Conservation (phyloP, 768 basidiomycete species). For the Auricularia heimuer region DNA sequence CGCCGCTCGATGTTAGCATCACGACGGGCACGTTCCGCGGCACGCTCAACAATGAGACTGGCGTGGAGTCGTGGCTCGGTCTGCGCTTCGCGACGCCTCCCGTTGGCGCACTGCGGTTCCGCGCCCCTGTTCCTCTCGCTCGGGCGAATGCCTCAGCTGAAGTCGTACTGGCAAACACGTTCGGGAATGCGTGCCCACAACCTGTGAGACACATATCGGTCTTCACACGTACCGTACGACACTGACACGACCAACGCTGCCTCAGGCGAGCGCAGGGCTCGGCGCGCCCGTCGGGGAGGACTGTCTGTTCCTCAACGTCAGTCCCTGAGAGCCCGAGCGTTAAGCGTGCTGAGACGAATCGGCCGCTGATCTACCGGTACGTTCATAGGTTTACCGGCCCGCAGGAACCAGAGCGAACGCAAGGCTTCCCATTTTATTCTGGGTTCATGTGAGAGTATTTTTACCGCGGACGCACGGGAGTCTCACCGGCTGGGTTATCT, state of each 20-base stretch:
- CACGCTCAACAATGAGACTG: conserved; percentile 23
- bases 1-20: conserved; percentile 29
- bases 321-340: conserved; percentile 6
- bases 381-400: conserved; percentile 22
- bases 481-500: not conserved
- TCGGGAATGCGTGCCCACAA: conserved; percentile 50
- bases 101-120: conserved; percentile 45
- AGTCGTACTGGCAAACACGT: conserved; percentile 34
- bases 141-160: conserved; percentile 13
- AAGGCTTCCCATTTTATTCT: conserved; percentile 24
- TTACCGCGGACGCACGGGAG: not conserved
- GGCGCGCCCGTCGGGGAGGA: conserved; percentile 42
- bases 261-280: conserved; percentile 13
- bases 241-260: too few species aligned
- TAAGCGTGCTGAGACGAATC: not conserved
- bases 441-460: conserved; percentile 23
- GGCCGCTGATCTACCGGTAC: not conserved
- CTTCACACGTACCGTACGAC: not conserved
- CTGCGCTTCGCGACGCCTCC: conserved; percentile 53
- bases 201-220: conserved; percentile 17
- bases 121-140: conserved; percentile 37
- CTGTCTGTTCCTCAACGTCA: conserved; percentile 46
- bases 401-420: conserved; percentile 13
- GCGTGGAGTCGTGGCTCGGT: conserved; percentile 48
- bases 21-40: conserved; percentile 41